Base-by-base conservation (phyloP, 345 rosid genomes). In the Lepidium africanum region DNA sequence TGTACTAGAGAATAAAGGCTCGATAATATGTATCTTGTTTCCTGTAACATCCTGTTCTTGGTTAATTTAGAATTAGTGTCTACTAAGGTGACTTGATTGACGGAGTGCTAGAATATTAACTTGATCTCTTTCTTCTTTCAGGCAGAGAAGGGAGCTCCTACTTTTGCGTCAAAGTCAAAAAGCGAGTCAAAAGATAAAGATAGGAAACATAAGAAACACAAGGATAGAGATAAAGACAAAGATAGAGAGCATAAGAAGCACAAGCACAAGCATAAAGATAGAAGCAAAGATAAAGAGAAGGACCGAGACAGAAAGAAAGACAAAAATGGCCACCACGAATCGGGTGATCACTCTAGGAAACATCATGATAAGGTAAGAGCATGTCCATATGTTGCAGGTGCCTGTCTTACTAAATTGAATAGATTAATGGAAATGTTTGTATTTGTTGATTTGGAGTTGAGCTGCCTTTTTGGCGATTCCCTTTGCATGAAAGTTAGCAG, bases 171-270 rank as follows among this genome's bases (percentile, higher is more conserved):
- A 8, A 94, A 89, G 79, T 82, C 83, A 49, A 93, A 81, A 75
- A 70, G 79, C 63, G 94, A 87, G 61, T 77, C 88, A 14, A 90
- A 84, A 72, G 96, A 90, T 76, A 88, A 84, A 80, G 94, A 90
- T 67, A 83, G 91, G 84, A 93, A 87, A 82, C 98, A 84, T 80
- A 93, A 83, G 79, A 93, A 87, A 79, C 92, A 81, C 79, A 93
- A 67, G 78, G 96, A 93, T 67, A 87, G 78, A 68, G 96, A 88
- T 57, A 88, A 85, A 80, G 96, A 85, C 40, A 90, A 89, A 74
- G 93, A 94, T 71, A 86, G 80, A 85, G 96, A 86, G 81, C 95
- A 87, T 76, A 89, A 87, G 91, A 88, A 85, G 83, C 97, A 82
- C 76, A 93, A 86, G 69, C 96, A 85, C 76, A 85, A 82, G 54